Base-by-base conservation (phyloP, 2,329 filamentous ascomycete genomes). In the Ophiostoma quercus region DNA sequence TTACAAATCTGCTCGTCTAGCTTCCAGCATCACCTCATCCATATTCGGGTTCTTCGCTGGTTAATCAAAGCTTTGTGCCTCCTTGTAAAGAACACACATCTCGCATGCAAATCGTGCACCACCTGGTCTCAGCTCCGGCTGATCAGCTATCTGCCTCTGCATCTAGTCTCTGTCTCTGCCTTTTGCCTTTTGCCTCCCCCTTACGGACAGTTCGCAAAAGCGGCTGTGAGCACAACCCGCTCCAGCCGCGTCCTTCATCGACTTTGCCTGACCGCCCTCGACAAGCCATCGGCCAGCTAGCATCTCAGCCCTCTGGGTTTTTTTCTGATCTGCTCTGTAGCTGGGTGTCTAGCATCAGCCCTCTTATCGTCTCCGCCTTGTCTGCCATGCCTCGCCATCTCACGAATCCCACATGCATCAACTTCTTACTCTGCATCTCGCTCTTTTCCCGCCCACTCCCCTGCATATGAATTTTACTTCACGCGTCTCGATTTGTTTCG, bases 151-250 rank as follows among this genome's bases (percentile, higher is more conserved):
- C 51, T 57, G 51, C 51, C 47, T 41, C 39, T 41, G 39, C 12
- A 29, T 8, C 34, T 34, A 8, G 34, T 8, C 34, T 57, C n/a
- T 57, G 51, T 22, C 47, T 41, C 39, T 41, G 39, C 12, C 43
- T 47, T 47, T n/a, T n/a, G 7, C 43, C 14, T 43, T 43, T 43
- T 43, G 41, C 43, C 43, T n/a, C 19, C 43, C 43, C 22, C 16
- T 57, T 25, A 11, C 51, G 22, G 51, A 57, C 51, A 57, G 22
- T 57, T 57, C 51, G 51, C 51, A 57, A 25, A 57, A 57, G 51
- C 22, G n/a, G 51, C 51, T 57, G 51, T 57, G 51, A 57, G 51
- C 51, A 57, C 25, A 57, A 25, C 22, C 51, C 51, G 16, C 51
- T n/a, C 22, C n/a, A 22, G 51, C n/a, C n/a, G 51, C 3, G 51